Base-by-base conservation (phyloP, 2,329 filamentous ascomycete genomes). In the Drechslera avenae region DNA sequence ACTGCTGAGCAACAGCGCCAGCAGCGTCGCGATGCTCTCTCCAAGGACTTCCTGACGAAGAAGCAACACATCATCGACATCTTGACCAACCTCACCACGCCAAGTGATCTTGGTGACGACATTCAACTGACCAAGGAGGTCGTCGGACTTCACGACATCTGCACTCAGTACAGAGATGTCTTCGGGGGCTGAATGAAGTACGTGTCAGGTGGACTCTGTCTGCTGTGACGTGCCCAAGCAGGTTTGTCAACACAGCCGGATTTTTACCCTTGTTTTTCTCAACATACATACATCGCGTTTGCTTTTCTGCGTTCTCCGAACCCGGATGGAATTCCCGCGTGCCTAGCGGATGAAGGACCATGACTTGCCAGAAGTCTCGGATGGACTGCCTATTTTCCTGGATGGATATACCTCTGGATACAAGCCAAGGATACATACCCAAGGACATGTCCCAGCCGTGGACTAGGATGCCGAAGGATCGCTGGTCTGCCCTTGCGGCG, bases 71-170 rank as follows among this genome's bases (percentile, higher is more conserved):
- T 75, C 44, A 66, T 72, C 42, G 61, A 69, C 48, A 65, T 67
- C 17, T 45, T 75, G 33, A 60, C 47, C 43, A 68, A 59, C 37
- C 55, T 75, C 21, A 59, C 54, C 45, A 64, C 63, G 23, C 72
- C 71, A n/a, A 67, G 63, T 48, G 72, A 75, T 34, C 52, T 73
- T 21, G 54, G 57, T 5, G 64, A 71, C 37, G 66, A 71, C 43
- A 57, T 69, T n/a, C 68, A 73, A 48, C 60, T 74, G 31, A 69
- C 60, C 35, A 69, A 73, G 52, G 70, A 72, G 34, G 60, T 72
- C 28, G 58, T 67, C 12, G 60, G 59, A 12, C 65, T 75, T 13
- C 66, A 70, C 50, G 69, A 71, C 35, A 67, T 74, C 52, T 68
- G 68, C 39, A 59, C 61, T 31, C 60, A 68, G 50, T 70, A 67